These are phyloP conservation scores for Helotiales sp. DNA, from an alignment of 2,329 filamentous ascomycete genomes.

Conservation along the genomic window DNA sequence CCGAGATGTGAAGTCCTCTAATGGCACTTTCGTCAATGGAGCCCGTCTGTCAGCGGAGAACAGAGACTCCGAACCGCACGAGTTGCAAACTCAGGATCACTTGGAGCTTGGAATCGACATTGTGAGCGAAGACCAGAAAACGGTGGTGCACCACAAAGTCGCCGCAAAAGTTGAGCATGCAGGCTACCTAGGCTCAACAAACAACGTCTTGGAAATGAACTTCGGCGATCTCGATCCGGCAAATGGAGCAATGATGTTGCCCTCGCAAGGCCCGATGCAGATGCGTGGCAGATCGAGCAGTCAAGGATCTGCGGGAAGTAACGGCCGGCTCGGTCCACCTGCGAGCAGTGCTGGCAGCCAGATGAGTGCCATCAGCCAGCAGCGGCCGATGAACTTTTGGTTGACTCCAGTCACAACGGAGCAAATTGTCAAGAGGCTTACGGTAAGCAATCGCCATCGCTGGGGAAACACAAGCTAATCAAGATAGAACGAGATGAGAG, in stretches of 20 bases:
- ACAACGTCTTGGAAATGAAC: constrained; percentile 81
- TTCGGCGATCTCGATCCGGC: constrained; percentile 89
- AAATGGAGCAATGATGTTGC: constrained; percentile 70
- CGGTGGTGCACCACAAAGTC: constrained; percentile 97
- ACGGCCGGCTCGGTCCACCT: constrained; percentile 56
- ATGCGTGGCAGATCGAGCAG: constrained; percentile 70
- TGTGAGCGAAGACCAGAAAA: constrained; percentile 97
- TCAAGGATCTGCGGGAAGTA: constrained; percentile 61
- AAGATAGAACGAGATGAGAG: constrained; percentile 87
- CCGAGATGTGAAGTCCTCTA: constrained; percentile 95
- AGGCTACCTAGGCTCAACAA: constrained; percentile 73
- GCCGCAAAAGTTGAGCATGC: constrained; percentile 96
- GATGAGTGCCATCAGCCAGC: constrained; percentile 62
- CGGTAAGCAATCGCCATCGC: constrained; percentile 28
- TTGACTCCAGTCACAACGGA: constrained; percentile 89
- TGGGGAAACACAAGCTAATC: too few species aligned
- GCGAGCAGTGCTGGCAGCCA: constrained; percentile 55
- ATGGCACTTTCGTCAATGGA: constrained; percentile 97
- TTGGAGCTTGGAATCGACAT: constrained; percentile 97
- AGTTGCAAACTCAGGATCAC: constrained; percentile 87
- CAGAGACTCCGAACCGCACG: constrained; percentile 92
- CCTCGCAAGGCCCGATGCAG: constrained; percentile 66
- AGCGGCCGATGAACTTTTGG: constrained; percentile 79
- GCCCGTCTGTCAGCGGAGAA: constrained; percentile 89
- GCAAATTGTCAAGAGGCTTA: constrained; percentile 80